phyloP scores from a whole-genome alignment of 2,329 filamentous ascomycete genomes.

The Phaeosphaeria sp. region DNA sequence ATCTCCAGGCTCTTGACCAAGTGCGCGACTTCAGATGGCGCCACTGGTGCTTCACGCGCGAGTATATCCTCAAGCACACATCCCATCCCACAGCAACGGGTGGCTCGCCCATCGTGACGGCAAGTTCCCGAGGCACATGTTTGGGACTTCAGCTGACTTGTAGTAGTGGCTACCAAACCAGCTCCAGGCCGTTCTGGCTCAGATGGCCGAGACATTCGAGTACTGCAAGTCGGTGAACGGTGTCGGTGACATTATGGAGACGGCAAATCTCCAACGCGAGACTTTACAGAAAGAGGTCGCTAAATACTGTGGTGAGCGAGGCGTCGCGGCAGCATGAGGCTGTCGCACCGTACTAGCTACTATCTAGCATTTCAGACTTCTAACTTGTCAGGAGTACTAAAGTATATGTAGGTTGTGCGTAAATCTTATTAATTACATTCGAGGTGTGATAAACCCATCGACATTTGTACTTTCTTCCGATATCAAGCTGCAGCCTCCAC shows the following conservation, averaged over 20 bases:
- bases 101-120: conserved; percentile 79
- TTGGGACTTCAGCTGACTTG: conserved; percentile 9
- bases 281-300: conserved; percentile 75
- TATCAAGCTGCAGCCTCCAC: too few species aligned
- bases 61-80: conserved; percentile 83
- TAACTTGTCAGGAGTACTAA: too few species aligned
- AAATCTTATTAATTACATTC: too few species aligned
- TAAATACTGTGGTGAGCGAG: conserved; percentile 73
- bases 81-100: conserved; percentile 79
- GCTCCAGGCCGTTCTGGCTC: conserved; percentile 72
- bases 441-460: too few species aligned
- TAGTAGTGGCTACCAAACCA: conserved; percentile 78
- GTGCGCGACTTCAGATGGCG: conserved; percentile 83
- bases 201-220: conserved; percentile 69
- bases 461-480: too few species aligned
- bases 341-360: too few species aligned
- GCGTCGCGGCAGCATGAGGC: conserved; percentile 39
- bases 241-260: conserved; percentile 71
- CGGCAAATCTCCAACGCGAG: conserved; percentile 67
- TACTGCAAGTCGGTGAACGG: conserved; percentile 54
- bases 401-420: too few species aligned
- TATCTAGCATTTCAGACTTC: too few species aligned
- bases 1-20: conserved; percentile 67
- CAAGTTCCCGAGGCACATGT: conserved; percentile 26
- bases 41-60: conserved; percentile 84